A percentile compares a stretch with the other conserved stretches of the same genome.
Evolutionary conservation across 1,284 basidiomycete species (phyloP).

Genomic region (Sporisorium sorghi): DNA sequence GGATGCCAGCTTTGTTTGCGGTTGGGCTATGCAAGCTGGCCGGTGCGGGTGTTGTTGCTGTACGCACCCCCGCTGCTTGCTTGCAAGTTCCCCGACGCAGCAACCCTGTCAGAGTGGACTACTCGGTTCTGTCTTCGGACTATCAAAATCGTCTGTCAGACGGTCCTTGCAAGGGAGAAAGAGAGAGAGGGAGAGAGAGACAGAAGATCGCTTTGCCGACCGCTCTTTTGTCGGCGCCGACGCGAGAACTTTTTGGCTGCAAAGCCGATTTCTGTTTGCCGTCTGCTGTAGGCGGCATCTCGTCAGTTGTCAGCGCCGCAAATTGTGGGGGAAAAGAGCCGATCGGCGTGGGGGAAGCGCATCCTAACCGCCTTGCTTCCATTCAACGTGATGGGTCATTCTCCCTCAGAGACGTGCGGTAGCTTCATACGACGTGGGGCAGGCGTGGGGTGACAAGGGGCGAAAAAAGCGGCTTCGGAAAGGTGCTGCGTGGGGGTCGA

Average conservation of each 20-base stretch:
- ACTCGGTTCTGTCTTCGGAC: slow-evolving; percentile 4
- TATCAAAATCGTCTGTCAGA: neutral
- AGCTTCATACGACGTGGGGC: no score
- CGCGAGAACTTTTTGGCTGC: slow-evolving; percentile 3
- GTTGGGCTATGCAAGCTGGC: neutral
- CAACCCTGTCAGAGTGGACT: neutral
- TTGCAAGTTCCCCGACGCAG: neutral
- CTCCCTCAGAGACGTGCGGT: no score
- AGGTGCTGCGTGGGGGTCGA: neutral
- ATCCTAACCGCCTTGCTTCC: neutral
- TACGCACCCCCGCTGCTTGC: neutral
- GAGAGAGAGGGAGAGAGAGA: neutral
- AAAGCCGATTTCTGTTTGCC: neutral
- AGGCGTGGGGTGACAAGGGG: neutral
- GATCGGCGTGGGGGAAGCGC: slow-evolving; percentile 21
- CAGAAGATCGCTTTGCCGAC: neutral
- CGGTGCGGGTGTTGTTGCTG: neutral
- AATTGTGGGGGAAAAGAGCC: slow-evolving; percentile 13
- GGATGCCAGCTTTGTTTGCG: neutral
- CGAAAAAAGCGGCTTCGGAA: neutral
- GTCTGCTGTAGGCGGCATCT: no score
- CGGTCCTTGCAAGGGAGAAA: neutral
- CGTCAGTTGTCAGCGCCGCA: neutral
- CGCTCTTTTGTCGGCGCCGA: slow-evolving; percentile 31
- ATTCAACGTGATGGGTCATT: no score